Evolutionary conservation across 1,139 yeast species (phyloP).

Genomic region (Saccharomyces pastorianus): DNA sequence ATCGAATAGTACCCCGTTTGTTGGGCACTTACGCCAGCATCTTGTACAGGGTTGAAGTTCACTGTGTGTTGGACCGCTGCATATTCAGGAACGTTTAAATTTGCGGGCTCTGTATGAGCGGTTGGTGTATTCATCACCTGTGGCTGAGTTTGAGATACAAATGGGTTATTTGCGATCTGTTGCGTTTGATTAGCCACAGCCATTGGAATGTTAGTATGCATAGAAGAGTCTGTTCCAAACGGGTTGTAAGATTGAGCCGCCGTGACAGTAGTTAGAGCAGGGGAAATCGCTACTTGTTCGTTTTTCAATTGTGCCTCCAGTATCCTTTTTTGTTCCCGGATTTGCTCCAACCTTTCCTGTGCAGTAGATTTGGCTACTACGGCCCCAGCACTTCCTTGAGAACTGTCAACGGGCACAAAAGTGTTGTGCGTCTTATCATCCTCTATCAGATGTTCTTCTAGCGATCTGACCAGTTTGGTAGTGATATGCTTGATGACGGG

Average conservation of each 20-base stretch:
- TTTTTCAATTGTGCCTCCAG: constrained; percentile 26
- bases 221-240: constrained; percentile 15
- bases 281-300: constrained; percentile 22
- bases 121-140: constrained; percentile 17
- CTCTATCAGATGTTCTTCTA: constrained; percentile 57
- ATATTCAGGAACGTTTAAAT: constrained; percentile 8
- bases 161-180: constrained; percentile 19
- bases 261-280: constrained; percentile 21
- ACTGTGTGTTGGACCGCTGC: background rate
- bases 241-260: constrained; percentile 18
- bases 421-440: constrained; percentile 14
- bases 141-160: constrained; percentile 15
- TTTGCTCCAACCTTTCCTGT: constrained; percentile 22
- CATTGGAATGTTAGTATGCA: constrained; percentile 7
- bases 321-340: constrained; percentile 25
- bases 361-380: constrained; percentile 14
- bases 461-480: constrained; percentile 78
- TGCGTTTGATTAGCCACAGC: constrained; percentile 11
- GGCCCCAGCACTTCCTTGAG: constrained; percentile 7
- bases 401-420: constrained; percentile 10
- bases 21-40: constrained; percentile 6
- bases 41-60: background rate
- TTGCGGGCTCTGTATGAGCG: constrained; percentile 7
- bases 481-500: constrained; percentile 98
- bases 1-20: constrained; percentile 8